Base-by-base conservation (phyloP, 352 stramenopile genomes). In the Pseudoperonospora humuli region DNA sequence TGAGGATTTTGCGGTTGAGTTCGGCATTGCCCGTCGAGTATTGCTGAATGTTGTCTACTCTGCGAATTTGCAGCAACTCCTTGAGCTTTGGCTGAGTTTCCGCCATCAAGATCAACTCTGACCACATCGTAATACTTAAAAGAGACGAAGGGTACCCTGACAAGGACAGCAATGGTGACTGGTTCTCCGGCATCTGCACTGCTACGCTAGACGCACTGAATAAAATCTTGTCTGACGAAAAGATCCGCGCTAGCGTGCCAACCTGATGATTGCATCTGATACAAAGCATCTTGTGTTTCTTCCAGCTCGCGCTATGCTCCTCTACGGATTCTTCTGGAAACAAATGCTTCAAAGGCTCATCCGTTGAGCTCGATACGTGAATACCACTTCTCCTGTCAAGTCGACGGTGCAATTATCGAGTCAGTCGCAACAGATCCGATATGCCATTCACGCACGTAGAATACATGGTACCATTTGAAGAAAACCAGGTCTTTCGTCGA, bases 61-160 rank as follows among this genome's bases (percentile, higher is more conserved):
- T 57, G 29, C 64, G 68, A 50, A 87, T 85, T 49, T 77, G 53
- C 13, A 88, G 53, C 38, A 75, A 43, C 14, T 77, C 54, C 59
- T 86, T 86, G 14, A 88, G 61, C 14, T 66, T 61, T 17, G 76
- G 71, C 47, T 88, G 73, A 28, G 73, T 73, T 38, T 86, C 76
- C 3, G 79, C 61, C 71, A 86, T 88, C 19, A 86, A 50, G 43
- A 88, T 77, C 14, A 88, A 49, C 39, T 88, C 76, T 5, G 73
- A 78, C 76, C 76, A 88, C 73, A 84, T 86, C 1, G 61, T 71
- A 50, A 88, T 86, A 14, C 62, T 71, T 33, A 88, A 37, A 15
- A 79, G 59, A 13, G 76, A 88, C 20, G 76, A 88, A 15, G 76
- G 76, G 28, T 88, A 88, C 1, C 76, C 76, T 0, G 76, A 88